Conservation (phyloP, 306 rosid species). For the Rosa persica region DNA sequence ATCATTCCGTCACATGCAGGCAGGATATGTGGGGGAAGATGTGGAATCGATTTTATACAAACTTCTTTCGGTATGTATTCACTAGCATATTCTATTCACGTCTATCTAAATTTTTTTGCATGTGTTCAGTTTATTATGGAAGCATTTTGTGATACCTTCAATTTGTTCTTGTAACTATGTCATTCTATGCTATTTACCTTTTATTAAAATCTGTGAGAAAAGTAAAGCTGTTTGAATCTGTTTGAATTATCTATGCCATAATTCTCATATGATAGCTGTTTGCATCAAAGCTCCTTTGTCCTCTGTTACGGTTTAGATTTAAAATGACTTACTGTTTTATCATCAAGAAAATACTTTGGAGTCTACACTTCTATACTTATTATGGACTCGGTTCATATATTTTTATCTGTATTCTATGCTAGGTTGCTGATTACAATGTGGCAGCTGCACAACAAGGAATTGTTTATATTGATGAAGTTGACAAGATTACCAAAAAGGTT, state of each 20-base stretch:
- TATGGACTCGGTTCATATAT: not conserved
- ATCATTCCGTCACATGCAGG: conserved; percentile 50
- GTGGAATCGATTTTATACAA: conserved; percentile 94
- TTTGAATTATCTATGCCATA: not conserved
- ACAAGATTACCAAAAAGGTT: conserved; percentile 97
- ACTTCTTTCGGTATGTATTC: conserved; percentile 69
- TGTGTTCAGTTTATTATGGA: not conserved
- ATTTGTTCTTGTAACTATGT: not conserved
- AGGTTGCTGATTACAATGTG: conserved; percentile 96
- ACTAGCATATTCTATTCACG: not conserved
- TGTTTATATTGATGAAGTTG: conserved; percentile 98
- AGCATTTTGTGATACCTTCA: not conserved
- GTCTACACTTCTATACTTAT: not conserved
- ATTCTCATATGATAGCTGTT: not conserved
- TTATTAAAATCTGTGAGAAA: not conserved
- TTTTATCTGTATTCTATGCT: conserved; percentile 23
- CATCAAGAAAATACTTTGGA: not conserved
- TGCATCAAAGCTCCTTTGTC: not conserved
- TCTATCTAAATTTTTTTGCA: not conserved
- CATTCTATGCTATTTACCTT: not conserved
- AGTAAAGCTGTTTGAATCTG: not conserved
- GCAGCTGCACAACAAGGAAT: conserved; percentile 98
- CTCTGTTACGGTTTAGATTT: not conserved
- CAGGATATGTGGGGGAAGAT: conserved; percentile 99
- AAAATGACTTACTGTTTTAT: not conserved